A percentile compares a stretch with the other conserved stretches of the same genome.
These are phyloP conservation scores for Fusarium zealandicum DNA, from an alignment of 2,329 filamentous ascomycete genomes.

Conservation along the genomic window DNA sequence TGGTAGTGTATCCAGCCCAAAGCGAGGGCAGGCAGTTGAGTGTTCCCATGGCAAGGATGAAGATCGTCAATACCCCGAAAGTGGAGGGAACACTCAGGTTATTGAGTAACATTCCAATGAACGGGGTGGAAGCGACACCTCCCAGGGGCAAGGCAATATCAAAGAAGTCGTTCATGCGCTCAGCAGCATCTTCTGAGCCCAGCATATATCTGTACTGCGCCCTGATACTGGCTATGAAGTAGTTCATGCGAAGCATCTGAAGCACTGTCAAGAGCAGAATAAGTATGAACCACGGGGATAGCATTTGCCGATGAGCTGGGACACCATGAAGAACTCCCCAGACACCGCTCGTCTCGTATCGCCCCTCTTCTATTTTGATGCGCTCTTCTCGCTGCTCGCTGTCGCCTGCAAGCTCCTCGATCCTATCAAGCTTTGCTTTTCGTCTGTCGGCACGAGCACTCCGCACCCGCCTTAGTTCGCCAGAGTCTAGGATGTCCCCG, in stretches of 20 bases:
- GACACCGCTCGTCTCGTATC: conserved; percentile 67
- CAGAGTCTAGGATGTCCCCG: conserved; percentile 57
- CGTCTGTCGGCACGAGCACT: conserved; percentile 58
- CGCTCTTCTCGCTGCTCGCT: conserved; percentile 62
- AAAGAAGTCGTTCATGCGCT: conserved; percentile 53
- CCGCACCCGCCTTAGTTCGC: conserved; percentile 53
- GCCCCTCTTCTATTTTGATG: conserved; percentile 62
- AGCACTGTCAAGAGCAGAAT: conserved; percentile 69
- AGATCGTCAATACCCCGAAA: conserved; percentile 63
- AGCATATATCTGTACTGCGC: conserved; percentile 75
- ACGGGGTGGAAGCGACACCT: conserved; percentile 72
- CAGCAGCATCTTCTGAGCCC: conserved; percentile 51
- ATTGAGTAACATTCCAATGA: conserved; percentile 75
- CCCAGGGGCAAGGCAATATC: conserved; percentile 67
- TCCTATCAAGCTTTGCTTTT: conserved; percentile 65
- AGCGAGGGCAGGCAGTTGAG: conserved; percentile 69
- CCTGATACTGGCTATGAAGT: conserved; percentile 70
- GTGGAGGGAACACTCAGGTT: conserved; percentile 68
- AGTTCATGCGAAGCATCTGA: conserved; percentile 74
- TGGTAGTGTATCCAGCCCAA: conserved; percentile 71
- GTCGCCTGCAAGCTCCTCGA: conserved; percentile 68
- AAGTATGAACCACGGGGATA: conserved; percentile 74
- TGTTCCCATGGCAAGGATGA: conserved; percentile 65
- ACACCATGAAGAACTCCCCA: conserved; percentile 76
- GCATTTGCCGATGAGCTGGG: conserved; percentile 69